Evolutionary conservation across 2,329 filamentous ascomycete genomes (phyloP).

Genomic region (Sporothrix variecibatus): DNA sequence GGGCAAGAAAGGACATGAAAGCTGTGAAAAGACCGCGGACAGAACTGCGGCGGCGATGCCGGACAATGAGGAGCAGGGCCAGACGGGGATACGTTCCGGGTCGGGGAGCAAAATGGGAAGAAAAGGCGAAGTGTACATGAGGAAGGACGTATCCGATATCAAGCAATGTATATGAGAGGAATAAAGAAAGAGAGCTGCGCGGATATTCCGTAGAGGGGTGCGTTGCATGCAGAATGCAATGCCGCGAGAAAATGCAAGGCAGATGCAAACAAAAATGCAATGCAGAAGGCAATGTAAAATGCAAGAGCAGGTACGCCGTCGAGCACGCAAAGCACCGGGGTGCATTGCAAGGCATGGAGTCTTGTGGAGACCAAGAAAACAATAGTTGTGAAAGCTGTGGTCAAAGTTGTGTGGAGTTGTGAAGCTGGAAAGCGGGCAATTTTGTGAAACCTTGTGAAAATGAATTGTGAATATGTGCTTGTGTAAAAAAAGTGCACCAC

Average conservation of each 20-base stretch:
- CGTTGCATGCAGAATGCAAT: background rate
- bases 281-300: background rate
- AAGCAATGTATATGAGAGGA: background rate
- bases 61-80: background rate
- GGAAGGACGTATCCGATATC: background rate
- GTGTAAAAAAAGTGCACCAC: slow-evolving; percentile 2
- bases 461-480: background rate
- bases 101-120: background rate
- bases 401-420: background rate
- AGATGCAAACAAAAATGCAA: background rate
- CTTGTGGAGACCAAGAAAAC: background rate
- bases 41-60: background rate
- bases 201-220: background rate
- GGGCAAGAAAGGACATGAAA: background rate
- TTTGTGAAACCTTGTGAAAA: background rate
- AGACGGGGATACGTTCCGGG: background rate
- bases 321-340: background rate
- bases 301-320: background rate
- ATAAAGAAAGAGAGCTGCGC: background rate
- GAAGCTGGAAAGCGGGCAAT: background rate
- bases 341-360: background rate
- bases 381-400: background rate
- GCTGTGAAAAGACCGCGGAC: background rate
- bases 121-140: background rate
- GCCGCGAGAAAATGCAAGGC: background rate